Conservation (phyloP, 768 basidiomycete genomes). For the Boletus rubescentipes region DNA sequence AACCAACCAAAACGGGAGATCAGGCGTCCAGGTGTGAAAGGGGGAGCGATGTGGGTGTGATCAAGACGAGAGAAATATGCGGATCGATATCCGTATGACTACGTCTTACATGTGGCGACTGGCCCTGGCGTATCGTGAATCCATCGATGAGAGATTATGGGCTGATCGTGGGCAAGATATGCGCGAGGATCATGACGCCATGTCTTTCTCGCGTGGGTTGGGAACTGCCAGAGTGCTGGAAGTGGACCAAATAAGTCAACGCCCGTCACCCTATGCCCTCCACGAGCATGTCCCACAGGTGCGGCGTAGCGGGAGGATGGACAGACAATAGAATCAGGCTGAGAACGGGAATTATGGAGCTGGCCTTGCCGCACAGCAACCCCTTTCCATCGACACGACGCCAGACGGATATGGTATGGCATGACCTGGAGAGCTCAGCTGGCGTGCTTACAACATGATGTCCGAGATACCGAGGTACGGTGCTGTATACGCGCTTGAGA, state of each 20-base stretch:
- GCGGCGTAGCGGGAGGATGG: neutral
- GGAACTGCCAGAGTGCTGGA: neutral
- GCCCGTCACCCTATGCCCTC: conserved; percentile 19
- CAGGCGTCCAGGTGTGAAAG: conserved; percentile 12
- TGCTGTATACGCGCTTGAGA: neutral
- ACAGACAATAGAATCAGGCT: neutral
- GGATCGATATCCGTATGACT: conserved; percentile 16
- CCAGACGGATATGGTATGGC: conserved; percentile 15
- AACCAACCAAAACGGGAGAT: conserved; percentile 6
- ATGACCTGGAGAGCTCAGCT: neutral
- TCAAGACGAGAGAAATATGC: conserved; percentile 10
- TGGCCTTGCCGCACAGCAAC: conserved; percentile 15
- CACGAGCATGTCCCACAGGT: conserved; percentile 6
- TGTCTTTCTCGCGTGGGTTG: conserved; percentile 5
- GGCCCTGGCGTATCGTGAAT: conserved; percentile 2
- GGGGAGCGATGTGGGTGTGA: conserved; percentile 3
- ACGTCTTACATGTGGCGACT: neutral
- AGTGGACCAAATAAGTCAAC: neutral
- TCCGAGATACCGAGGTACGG: conserved; percentile 9
- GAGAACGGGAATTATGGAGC: conserved; percentile 20
- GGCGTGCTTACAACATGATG: conserved; percentile 1
- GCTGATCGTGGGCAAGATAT: conserved; percentile 9
- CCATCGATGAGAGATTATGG: conserved; percentile 23
- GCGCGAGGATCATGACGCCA: conserved; percentile 14
- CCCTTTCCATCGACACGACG: conserved; percentile 18